Base-by-base conservation (phyloP, 2,329 filamentous ascomycete species). In the Kalmusia sp. region DNA sequence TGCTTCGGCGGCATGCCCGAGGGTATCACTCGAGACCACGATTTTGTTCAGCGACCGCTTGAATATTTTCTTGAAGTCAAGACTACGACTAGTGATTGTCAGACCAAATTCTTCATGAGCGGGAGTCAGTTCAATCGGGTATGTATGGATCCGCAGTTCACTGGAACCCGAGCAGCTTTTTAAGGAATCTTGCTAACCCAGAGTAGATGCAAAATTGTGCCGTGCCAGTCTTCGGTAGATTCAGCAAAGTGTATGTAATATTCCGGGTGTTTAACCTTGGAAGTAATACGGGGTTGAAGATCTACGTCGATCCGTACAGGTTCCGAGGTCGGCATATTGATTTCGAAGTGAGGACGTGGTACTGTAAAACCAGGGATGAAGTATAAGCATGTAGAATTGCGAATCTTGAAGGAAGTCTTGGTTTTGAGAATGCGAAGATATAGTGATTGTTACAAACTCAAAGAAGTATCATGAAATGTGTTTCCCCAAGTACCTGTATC, bases 31-130 rank as follows among this genome's bases (percentile, higher is more conserved):
- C 0, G 52, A 58, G 6, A 24, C 37, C 19, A 52, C 56, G 1
- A 51, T 38, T 3, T 79, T 74, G 71, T 24, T 33, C 9, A 59
- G 38, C 9, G 54, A 51, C 44, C 41, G 74, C 57, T 65, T 1
- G 57, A 70, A 27, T 84, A 81, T 57, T 77, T 75, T 19, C 76
- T 84, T 2, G 82, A 84, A 50, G 81, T 84, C 30, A 84, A 84
- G 59, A 74, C 79, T 1, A 83, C 80, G 0, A 77, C 74, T 0
- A 62, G 64, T 1, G 41, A 57, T 1, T 75, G 68, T 37, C 63
- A 71, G 2, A 76, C 72, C 5, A 71, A 76, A 0, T 82, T 84
- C 49, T 83, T 67, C 41, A 76, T 83, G 70, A 82, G 78, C 58
- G 72, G 76, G 25, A 55, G 59, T 1, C 80, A 84, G 59, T 80